Evolutionary conservation across 257 asterid genomes (phyloP), one percentile per base, ranked within the genome.

Genomic region (Plantago elongata): DNA sequence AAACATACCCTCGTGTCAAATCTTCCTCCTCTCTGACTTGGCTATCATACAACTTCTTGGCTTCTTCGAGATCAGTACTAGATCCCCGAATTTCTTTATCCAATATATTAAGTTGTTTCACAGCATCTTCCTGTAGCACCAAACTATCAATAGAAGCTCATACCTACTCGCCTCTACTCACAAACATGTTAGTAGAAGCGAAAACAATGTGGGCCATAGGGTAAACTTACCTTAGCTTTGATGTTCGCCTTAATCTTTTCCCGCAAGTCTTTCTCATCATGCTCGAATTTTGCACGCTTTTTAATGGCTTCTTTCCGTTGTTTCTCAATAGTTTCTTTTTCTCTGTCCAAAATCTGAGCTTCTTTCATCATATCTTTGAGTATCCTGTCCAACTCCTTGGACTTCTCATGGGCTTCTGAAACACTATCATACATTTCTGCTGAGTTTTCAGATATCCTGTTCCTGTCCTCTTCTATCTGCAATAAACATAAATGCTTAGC

Each of bases 221-320:
- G 45, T 57, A 57, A 64, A 6, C 62, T 40, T 75, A 92, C 99
- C 97, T 86, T 84, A n/a, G 96, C 85, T 79, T 75, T 92, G 47
- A 69, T 63, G 78, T 78, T 92, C 37, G 77, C 75, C 62, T 78
- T 79, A 65, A 92, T 89, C 79, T 76, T 92, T 72, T 92, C 99
- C 43, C 78, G 87, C 74, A 86, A 79, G 64, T 92, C 99, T 64
- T 85, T 87, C 74, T 80, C 83, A 76, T 89, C 99, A 74, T 86
- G 96, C 72, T 92, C 97, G 63, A 92, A 86, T 71, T 89, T 83
- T 43, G 99, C 93, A 64, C 93, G 96, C 74, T 81, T 87, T 76
- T 81, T 82, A 44, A 92, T 83, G 63, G 95, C 97, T 72, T 80
- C 97, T 42, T 81, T 83, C 65, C 80, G 81, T 67, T 86, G 95